phyloP scores from a whole-genome alignment of 768 basidiomycete genomes.

The Sistotremastrum niveocremeum region DNA sequence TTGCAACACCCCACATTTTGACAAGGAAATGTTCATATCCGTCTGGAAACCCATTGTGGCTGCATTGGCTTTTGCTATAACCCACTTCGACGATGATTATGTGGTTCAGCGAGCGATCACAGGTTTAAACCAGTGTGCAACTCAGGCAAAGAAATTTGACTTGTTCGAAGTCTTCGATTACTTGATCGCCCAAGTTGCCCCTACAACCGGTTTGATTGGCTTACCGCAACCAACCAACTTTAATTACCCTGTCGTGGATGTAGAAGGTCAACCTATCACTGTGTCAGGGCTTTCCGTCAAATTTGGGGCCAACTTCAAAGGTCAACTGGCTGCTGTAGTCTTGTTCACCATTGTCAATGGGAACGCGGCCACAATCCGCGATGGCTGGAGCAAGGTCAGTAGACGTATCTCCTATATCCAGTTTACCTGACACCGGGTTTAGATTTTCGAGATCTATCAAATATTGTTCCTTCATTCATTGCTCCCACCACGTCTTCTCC shows the following conservation, averaged over 20 bases:
- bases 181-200: slow-evolving; percentile 84
- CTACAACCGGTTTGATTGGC: slow-evolving; percentile 77
- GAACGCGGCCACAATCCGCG: slow-evolving; percentile 84
- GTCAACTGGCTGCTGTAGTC: slow-evolving; percentile 92
- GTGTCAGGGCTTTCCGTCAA: slow-evolving; percentile 85
- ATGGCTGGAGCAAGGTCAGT: slow-evolving; percentile 84
- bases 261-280: slow-evolving; percentile 80
- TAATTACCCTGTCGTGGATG: slow-evolving; percentile 78
- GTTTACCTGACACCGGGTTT: slow-evolving; percentile 1
- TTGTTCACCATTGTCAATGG: slow-evolving; percentile 96
- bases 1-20: slow-evolving; percentile 70
- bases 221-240: slow-evolving; percentile 57
- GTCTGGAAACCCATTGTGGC: slow-evolving; percentile 89
- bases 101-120: slow-evolving; percentile 89
- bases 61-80: slow-evolving; percentile 92
- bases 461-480: slow-evolving; percentile 91
- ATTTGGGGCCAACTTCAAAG: slow-evolving; percentile 91
- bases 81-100: slow-evolving; percentile 92
- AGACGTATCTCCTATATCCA: neutral
- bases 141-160: slow-evolving; percentile 75
- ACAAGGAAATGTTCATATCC: slow-evolving; percentile 87
- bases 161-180: slow-evolving; percentile 96
- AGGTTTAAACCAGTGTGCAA: slow-evolving; percentile 95
- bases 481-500: slow-evolving; percentile 78
- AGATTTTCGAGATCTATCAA: slow-evolving; percentile 99